Conservation (phyloP, 352 stramenopile genomes). For the Globisporangium carolinianum region DNA sequence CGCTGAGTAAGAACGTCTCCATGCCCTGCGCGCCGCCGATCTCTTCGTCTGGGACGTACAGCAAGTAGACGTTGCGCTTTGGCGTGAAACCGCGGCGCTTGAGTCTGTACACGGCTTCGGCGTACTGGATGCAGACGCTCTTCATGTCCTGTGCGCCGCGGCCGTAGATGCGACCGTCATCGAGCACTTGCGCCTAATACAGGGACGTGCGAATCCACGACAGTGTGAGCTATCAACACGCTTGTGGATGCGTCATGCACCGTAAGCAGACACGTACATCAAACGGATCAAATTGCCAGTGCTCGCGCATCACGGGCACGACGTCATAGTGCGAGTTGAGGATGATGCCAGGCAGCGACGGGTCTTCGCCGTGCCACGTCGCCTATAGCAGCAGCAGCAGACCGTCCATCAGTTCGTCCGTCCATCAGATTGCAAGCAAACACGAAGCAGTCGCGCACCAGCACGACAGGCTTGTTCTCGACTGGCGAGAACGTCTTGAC, state of each 20-base stretch:
- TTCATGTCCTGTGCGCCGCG: conserved; percentile 94
- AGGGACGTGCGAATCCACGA: too few relatives aligned
- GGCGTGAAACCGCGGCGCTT: conserved; percentile 62
- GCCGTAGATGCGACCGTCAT: conserved; percentile 87
- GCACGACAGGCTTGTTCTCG: conserved; percentile 82
- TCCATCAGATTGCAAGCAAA: too few relatives aligned
- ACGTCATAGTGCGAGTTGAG: conserved; percentile 96
- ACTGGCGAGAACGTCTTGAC: conserved; percentile 48
- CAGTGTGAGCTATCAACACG: too few relatives aligned
- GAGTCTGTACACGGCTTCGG: conserved; percentile 84
- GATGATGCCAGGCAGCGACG: conserved; percentile 75
- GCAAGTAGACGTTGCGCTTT: conserved; percentile 87
- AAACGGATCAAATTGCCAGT: conserved; percentile 90
- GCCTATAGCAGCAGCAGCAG: conserved; percentile 12
- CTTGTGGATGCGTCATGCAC: too few relatives aligned
- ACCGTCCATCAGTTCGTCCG: background rate
- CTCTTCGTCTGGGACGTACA: conserved; percentile 93
- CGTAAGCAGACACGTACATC: conserved; percentile 21
- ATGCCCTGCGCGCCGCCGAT: conserved; percentile 93
- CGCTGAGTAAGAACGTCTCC: conserved; percentile 80
- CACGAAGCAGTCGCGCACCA: conserved; percentile 33
- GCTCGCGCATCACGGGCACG: conserved; percentile 78
- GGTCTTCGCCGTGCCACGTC: conserved; percentile 76
- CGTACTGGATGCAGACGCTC: conserved; percentile 95
- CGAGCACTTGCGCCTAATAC: conserved; percentile 44